Base-by-base conservation (phyloP, 129 eudicot species). In the Heracleum sosnowskyi region DNA sequence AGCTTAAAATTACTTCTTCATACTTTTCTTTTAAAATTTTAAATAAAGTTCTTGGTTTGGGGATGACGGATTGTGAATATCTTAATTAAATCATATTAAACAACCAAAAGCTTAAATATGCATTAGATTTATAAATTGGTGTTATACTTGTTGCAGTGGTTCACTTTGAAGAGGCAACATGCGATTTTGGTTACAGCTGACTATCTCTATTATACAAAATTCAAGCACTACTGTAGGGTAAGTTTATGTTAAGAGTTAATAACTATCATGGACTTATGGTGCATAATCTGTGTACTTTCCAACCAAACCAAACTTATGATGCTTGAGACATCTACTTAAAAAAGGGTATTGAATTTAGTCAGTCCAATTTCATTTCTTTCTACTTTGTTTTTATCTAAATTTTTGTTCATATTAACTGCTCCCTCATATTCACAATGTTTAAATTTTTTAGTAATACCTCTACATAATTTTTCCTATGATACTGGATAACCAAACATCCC, bases 111-210 rank as follows among this genome's bases (percentile, higher is more conserved):
- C 45, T 39, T 9, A 26, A 41, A 29, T 33, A 29, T 49, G 7
- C 9, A 53, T 40, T 17, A 69, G 24, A 35, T 45, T 18, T 10
- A 46, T 34, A 75, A 10, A 46, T 28, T 24, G 16, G 29, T 69
- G 80, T 41, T 42, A 36, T 84, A 34, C 79, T 64, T 73, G 77
- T 76, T 85, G 80, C 91, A 91, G 96, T 91, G 96, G 96, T 91
- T 91, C 86, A 88, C 96, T 49, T 85, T 91, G 96, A 88, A 85
- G 63, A 86, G 96, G 71, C 87, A 88, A 53, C 96, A 91, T 84
- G 96, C 96, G 26, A 34, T 91, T 41, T 20, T 89, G 62, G 87
- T 89, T 73, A 85, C 84, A 87, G 93, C 96, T 13, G 96, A 91
- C 68, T 78, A 85, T 84, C 92, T 91, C 72, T 91, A 91, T 80